phyloP scores from a whole-genome alignment of 164 flowering plant genomes.

The Liquidambar formosana region DNA sequence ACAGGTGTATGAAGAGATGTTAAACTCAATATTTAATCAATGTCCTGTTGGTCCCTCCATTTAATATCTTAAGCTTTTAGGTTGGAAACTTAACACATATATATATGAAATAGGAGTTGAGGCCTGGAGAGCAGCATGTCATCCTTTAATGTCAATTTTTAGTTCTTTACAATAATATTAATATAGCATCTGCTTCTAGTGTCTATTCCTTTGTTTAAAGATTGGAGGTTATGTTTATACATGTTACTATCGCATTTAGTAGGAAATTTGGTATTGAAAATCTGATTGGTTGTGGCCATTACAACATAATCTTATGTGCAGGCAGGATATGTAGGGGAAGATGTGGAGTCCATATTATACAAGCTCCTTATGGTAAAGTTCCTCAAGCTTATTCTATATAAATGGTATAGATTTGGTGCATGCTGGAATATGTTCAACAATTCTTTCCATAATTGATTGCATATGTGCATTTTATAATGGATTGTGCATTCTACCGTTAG shows the following conservation, averaged over 20 bases:
- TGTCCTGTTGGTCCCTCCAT: no score
- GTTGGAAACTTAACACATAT: no score
- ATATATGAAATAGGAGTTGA: no score
- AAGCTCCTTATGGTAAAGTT: conserved; percentile 70
- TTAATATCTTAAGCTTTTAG: no score
- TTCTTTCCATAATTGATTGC: background rate
- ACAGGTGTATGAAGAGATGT: no score
- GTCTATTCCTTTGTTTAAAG: background rate
- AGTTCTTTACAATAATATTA: background rate
- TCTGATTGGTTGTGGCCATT: background rate
- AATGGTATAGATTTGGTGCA: background rate
- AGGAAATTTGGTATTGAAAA: background rate
- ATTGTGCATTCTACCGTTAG: background rate
- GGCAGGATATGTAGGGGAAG: conserved; percentile 99
- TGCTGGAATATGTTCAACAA: background rate
- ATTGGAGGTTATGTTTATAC: background rate
- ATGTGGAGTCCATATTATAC: conserved; percentile 89
- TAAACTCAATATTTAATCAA: no score
- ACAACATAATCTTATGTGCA: conserved; percentile 32
- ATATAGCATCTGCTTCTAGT: background rate
- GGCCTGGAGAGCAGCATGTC: no score
- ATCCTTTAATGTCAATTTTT: background rate
- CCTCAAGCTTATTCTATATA: background rate
- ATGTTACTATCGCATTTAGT: background rate
- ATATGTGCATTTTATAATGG: background rate